These are phyloP conservation scores for Maudiozyma saulgeensis DNA, from an alignment of 805 yeast species.

Conservation along the genomic window DNA sequence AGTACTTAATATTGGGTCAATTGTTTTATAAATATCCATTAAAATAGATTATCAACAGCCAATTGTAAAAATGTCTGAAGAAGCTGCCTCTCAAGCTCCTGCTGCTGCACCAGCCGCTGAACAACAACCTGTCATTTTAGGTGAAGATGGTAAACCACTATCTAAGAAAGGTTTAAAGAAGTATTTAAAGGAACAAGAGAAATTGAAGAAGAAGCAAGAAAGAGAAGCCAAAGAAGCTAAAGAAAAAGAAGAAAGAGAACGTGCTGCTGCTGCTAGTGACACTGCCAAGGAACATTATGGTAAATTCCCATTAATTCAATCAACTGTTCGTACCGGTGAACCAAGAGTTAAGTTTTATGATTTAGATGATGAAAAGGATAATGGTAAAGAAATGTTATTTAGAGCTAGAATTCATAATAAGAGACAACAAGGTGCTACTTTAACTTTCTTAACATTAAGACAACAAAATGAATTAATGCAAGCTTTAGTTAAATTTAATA, in stretches of 20 bases:
- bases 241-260: constrained; percentile 70
- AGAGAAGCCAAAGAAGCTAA: constrained; percentile 79
- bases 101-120: constrained; percentile 4
- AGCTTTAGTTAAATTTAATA: constrained; percentile 71
- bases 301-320: constrained; percentile 76
- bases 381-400: constrained; percentile 69
- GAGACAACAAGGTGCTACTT: constrained; percentile 92
- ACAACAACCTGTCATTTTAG: constrained; percentile 30
- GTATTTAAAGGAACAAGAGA: constrained; percentile 85
- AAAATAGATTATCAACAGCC: neutral
- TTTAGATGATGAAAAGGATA: constrained; percentile 37
- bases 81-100: constrained; percentile 3
- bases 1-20: neutral
- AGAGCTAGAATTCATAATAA: constrained; percentile 92
- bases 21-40: neutral
- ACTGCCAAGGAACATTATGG: constrained; percentile 86
- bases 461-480: constrained; percentile 80
- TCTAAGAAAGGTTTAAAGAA: constrained; percentile 93
- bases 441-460: constrained; percentile 83
- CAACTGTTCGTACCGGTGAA: constrained; percentile 56
- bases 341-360: constrained; percentile 49
- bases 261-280: constrained; percentile 69
- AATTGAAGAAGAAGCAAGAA: constrained; percentile 86
- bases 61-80: constrained; percentile 10
- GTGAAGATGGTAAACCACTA: constrained; percentile 81